These are phyloP conservation scores for Suillus placidus DNA, from an alignment of 768 basidiomycete genomes.

Conservation along the genomic window DNA sequence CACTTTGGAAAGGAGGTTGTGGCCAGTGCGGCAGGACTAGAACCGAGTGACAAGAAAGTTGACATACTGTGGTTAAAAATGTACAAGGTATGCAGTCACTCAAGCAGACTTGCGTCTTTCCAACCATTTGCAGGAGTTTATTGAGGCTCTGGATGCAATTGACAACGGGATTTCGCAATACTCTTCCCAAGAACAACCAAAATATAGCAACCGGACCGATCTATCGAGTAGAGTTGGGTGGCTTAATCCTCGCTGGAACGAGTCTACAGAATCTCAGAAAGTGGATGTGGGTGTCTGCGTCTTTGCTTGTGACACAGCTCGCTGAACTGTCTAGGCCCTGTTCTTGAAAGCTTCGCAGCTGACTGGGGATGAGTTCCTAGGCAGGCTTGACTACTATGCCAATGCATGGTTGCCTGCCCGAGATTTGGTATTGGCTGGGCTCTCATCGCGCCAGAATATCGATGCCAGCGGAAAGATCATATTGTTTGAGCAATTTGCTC, in stretches of 20 bases:
- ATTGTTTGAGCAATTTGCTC: conserved; percentile 75
- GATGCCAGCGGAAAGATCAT: conserved; percentile 80
- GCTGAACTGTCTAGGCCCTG: conserved; percentile 47
- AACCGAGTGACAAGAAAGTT: conserved; percentile 62
- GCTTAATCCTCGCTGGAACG: conserved; percentile 94
- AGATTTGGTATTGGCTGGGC: conserved; percentile 68
- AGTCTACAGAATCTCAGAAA: conserved; percentile 60
- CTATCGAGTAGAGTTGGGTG: conserved; percentile 79
- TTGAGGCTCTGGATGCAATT: conserved; percentile 92
- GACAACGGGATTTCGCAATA: conserved; percentile 95
- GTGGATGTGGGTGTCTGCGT: conserved; percentile 65
- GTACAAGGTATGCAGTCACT: conserved; percentile 61
- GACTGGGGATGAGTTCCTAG: conserved; percentile 84
- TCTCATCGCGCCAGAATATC: conserved; percentile 54
- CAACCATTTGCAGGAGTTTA: conserved; percentile 65
- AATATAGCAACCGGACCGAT: conserved; percentile 81
- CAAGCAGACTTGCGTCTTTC: background rate
- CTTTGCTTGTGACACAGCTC: conserved; percentile 13
- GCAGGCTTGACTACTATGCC: conserved; percentile 77
- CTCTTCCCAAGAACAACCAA: conserved; percentile 60
- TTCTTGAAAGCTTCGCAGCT: conserved; percentile 82
- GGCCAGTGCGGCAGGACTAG: conserved; percentile 54
- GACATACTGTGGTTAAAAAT: conserved; percentile 83
- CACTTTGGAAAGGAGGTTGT: conserved; percentile 92
- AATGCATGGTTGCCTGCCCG: conserved; percentile 93